Base-by-base conservation (phyloP, 2,329 filamentous ascomycete species). In the Arachnopeziza araneosa region DNA sequence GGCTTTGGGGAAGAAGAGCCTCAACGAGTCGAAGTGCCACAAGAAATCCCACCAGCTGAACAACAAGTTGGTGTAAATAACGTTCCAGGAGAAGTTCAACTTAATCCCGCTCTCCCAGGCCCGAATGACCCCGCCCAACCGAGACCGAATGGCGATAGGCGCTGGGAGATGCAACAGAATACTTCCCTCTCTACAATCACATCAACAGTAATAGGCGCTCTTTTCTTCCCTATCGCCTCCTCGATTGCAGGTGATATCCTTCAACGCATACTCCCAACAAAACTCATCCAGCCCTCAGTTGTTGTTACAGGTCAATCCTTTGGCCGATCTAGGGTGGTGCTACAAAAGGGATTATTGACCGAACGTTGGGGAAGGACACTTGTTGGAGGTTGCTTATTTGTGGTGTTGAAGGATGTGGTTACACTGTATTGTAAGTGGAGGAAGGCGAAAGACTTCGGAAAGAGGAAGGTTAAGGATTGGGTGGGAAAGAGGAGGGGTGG, bases 281-380 rank as follows among this genome's bases (percentile, higher is more conserved):
- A 83, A 2, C 92, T 89, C 86, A 85, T 88, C 19, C 50, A 50
- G n/a, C 24, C 51, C 2, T 36, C 52, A 2, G n/a, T 55, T 22
- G 23, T 54, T 19, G 24, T 50, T 4, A 49, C 52, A 9, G 50
- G 50, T 3, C 12, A 12, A 21, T 26, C 32, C 22, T 54, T 26
- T n/a, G 24, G 22, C 9, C 50, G 21, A 4, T 24, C 44, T 4
- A 36, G 55, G 23, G 48, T 76, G 77, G 10, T 50, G 19, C 24
- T 54, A 17, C 49, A 54, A 10, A 58, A 54, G 22, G 70, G 68
- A 2, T 78, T 98, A 24, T 74, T 99, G 32, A 90, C 95, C 70
- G 84, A 89, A 67, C 85, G 87, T 60, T 98, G 95, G 91, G 95
- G 92, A 0, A 82, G 95, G 59, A 97, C 90, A 69, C 79, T 99